Evolutionary conservation across 306 rosid species (phyloP), one percentile per base, ranked within the genome.

Genomic region (Delonix regia): DNA sequence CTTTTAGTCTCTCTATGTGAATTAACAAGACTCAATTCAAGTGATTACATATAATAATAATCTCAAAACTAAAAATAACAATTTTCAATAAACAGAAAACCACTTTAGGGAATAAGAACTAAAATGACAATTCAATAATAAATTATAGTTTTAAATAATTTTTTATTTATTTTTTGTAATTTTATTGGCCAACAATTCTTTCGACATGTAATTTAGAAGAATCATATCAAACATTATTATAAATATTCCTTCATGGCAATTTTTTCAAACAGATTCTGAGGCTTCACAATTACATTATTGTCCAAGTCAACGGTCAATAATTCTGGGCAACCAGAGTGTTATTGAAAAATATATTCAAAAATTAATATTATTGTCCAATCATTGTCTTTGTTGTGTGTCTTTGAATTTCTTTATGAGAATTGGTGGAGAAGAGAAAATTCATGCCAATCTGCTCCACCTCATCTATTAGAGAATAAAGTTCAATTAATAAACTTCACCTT

Each of bases 261-360:
- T 11, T 44, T 44, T 44, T 44, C 49, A n/a, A n/a, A n/a, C n/a
- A n/a, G n/a, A n/a, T n/a, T n/a, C n/a, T n/a, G n/a, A n/a, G n/a
- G n/a, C n/a, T 56, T 5, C 63, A 56, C 1, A 30, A 2, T 12
- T 67, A 45, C 27, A 19, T 39, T 1, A 64, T 36, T 39, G 9
- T 0, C 22, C 3, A 67, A 42, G 72, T 21, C 71, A 66, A 67
- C 4, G 18, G 2, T 39, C 47, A 22, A 67, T 22, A 12, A 41
- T 67, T 47, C 27, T 11, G 1, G 51, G n/a, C 71, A 16, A 10
- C 6, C 39, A 64, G 71, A 7, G 2, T 0, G n/a, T 27, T 60
- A 25, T 39, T 41, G 34, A 66, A 66, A 66, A 66, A 39, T 66
- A 52, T 41, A 65, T 66, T 39, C n/a, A n/a, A n/a, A n/a, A 55